Base-by-base conservation (phyloP, 139 green algal genomes). In the Picochlorum costavermella region DNA sequence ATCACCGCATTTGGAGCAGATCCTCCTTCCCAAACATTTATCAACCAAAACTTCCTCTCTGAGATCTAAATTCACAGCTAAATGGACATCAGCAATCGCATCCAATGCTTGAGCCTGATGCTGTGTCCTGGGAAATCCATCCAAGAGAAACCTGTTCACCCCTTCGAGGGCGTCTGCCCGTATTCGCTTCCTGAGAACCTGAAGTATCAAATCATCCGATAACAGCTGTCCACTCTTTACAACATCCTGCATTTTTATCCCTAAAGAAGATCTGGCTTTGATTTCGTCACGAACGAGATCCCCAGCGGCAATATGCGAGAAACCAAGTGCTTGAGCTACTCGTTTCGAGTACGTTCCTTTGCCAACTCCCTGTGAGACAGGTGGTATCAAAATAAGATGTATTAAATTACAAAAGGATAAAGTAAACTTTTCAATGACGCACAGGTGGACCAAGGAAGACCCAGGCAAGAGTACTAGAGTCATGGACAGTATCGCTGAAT, bases 281-380 rank as follows among this genome's bases (percentile, higher is more conserved):
- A 99, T 94, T 56, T 98, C 85, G 1, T 71, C 72, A 0, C 94
- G 77, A 5, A 98, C 89, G 3, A 98, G 68, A 73, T 99, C 94
- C 3, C 94, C 94, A 6, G 87, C 88, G 26, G 91, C 83, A 56
- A 99, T 93, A 71, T 99, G 94, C 0, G 79, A 49, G 20, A 98
- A 70, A 3, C 77, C 78, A 30, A 97, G 72, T 2, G 73, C 58
- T 40, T 87, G 79, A 2, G 94, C 83, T 0, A 95, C 71, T 2
- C 89, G 68, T 8, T 74, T 87, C 2, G 87, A 84, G 67, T 98
- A 98, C 3, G 93, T 98, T 33, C 92, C 93, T 60, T 98, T 98
- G 8, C 93, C 93, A 2, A 98, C 93, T 5, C 93, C 93, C 64
- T 74, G 58, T 53, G 45, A 0, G n/a, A 14, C 3, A 25, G 4